phyloP scores from a whole-genome alignment of 768 basidiomycete genomes.

The Suillus plorans region DNA sequence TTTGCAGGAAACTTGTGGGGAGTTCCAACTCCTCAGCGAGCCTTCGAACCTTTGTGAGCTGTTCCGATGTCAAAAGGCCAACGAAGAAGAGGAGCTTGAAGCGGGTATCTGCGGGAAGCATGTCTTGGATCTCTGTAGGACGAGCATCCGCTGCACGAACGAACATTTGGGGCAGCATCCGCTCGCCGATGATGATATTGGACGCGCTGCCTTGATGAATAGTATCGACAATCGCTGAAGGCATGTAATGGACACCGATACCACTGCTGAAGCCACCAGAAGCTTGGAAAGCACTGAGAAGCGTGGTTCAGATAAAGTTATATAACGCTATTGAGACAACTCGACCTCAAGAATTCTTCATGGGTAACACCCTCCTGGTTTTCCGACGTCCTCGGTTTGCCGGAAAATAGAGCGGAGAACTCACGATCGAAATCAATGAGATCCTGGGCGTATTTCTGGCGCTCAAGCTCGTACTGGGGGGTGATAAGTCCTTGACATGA shows the following conservation, averaged over 20 bases:
- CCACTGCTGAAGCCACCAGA: conserved; percentile 39
- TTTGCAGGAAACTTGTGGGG: conserved; percentile 29
- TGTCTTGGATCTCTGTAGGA: conserved; percentile 40
- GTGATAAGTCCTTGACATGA: not conserved
- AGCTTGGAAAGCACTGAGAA: conserved; percentile 34
- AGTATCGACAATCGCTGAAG: conserved; percentile 35
- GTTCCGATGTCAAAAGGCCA: conserved; percentile 25
- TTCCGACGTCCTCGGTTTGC: conserved; percentile 53
- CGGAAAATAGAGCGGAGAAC: conserved; percentile 66
- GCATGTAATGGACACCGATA: conserved; percentile 40
- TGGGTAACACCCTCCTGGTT: conserved; percentile 35
- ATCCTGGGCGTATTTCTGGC: conserved; percentile 67
- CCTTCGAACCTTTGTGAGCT: conserved; percentile 19
- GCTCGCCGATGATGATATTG: conserved; percentile 36
- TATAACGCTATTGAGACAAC: conserved; percentile 7
- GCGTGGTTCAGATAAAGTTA: not conserved
- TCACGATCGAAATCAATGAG: conserved; percentile 71
- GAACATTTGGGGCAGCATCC: conserved; percentile 37
- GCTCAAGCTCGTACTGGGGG: conserved; percentile 65
- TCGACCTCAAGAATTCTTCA: conserved; percentile 35
- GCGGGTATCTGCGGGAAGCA: conserved; percentile 37
- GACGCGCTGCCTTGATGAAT: conserved; percentile 31
- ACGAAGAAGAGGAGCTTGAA: conserved; percentile 40
- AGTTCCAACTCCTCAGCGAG: conserved; percentile 29
- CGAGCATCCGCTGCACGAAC: conserved; percentile 36